A percentile compares a stretch with the other conserved stretches of the same genome.
These are phyloP conservation scores for Penicillium italicum DNA, from an alignment of 2,329 filamentous ascomycete species.

Conservation along the genomic window DNA sequence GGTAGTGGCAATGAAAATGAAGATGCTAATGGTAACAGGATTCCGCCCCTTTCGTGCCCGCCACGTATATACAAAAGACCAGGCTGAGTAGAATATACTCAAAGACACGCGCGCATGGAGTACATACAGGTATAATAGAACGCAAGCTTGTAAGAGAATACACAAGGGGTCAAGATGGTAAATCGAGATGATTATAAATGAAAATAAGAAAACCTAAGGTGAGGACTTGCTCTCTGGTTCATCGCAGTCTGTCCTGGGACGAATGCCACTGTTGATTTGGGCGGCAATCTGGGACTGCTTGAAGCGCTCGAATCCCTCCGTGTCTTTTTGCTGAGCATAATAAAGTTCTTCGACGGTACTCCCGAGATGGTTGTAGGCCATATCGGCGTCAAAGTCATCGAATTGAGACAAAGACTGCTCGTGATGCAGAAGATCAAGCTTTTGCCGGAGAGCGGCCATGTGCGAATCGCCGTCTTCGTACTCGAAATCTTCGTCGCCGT, in stretches of 20 bases:
- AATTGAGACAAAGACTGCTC: conserved; percentile 42
- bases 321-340: conserved; percentile 41
- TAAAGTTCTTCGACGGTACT: conserved; percentile 46
- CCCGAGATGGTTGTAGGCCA: conserved; percentile 43
- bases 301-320: conserved; percentile 44
- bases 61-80: conserved; percentile 4
- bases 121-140: conserved; percentile 4
- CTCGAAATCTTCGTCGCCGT: conserved; percentile 28
- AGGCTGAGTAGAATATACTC: background rate
- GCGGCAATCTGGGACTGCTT: conserved; percentile 47
- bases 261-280: conserved; percentile 43
- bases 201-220: background rate
- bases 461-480: conserved; percentile 36
- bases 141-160: background rate
- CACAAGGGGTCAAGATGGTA: background rate
- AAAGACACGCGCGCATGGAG: background rate
- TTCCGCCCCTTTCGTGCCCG: background rate
- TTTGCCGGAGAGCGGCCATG: conserved; percentile 45
- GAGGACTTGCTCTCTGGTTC: background rate
- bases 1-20: background rate
- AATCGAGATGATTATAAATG: background rate
- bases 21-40: background rate
- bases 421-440: conserved; percentile 43
- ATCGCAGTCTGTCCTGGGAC: background rate
- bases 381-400: conserved; percentile 38